Base-by-base conservation (phyloP, 2,329 filamentous ascomycete species). In the Microdochium bolleyi region DNA sequence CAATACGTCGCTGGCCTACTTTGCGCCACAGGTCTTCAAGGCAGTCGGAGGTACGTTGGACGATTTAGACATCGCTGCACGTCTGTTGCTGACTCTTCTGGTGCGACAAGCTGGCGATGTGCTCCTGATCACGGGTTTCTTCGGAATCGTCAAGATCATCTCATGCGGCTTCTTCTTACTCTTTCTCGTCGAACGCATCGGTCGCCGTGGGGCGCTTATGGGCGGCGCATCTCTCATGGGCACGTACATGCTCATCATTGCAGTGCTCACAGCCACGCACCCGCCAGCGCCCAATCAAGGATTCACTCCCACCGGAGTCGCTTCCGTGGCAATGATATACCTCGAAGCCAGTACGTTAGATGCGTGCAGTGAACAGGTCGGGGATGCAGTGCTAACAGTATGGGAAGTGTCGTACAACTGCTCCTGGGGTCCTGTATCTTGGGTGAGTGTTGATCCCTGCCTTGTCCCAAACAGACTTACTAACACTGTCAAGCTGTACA, bases 351-450 rank as follows among this genome's bases (percentile, higher is more conserved):
- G 49, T 54, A 19, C 48, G 44, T 52, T 10, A 11, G 21, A 16
- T 24, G 14, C 19, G 21, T 19, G 14, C 22, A 27, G 9, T 25
- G 3, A 8, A 34, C 8, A n/a, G 24, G 24, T 21, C 16, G 3
- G 13, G n/a, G 24, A 10, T 13, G 19, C n/a, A 21, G 13, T 24
- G 22, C 54, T 61, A 50, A 78, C 57, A 60, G 73, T 16, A 70
- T 69, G 53, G 71, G 74, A 46, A 73, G 58, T 80, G 61, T 71
- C 69, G 2, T 81, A 78, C 58, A 75, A 76, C 32, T 73, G 76
- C 38, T 74, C 70, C 0, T 80, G 75, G 76, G 77, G 77, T 1
- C 76, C 75, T 1, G 67, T 79, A 2, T 72, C 74, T 16, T 80
- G 77, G 76, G 67, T 77, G n/a, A n/a, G n/a, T n/a, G n/a, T n/a